Base-by-base conservation (phyloP, 1,284 basidiomycete genomes). In the Xerocomus cyaneibrunnescens region DNA sequence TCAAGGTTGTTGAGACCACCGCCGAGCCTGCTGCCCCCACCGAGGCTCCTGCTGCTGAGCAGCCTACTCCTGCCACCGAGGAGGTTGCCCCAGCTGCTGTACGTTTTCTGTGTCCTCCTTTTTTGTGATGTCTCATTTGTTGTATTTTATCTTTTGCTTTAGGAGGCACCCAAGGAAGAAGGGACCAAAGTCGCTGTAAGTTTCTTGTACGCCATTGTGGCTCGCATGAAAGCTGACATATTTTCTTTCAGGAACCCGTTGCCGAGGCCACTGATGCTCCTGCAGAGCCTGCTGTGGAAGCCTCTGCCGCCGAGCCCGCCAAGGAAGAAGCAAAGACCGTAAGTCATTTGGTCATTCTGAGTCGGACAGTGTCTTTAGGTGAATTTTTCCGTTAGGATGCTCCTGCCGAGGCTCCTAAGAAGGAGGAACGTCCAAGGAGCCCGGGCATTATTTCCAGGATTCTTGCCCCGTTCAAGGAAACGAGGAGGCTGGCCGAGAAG, bases 351-450 rank as follows among this genome's bases (percentile, higher is more conserved):
- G 32, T 37, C 22, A 14, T 45, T 16, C 13, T 12, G 19, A n/a
- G 19, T 22, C 7, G 12, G 17, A 32, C 46, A 16, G 16, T 21
- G 51, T 32, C 31, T 23, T 45, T 40, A 51, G 42, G 4, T 23
- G 49, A 37, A 43, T 2, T 0, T 13, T 17, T 49, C 21, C 27
- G 38, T 23, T 58, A 74, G 76, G 66, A 70, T 42, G 68, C 72
- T 40, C 62, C 77, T 50, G 66, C 73, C 46, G 81, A 82, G 57
- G 62, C 69, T 31, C 21, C 72, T 12, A 84, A 85, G 80, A 86
- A 86, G 74, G 85, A 87, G 58, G 84, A 87, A 17, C 75, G 77
- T 57, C 85, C 87, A 61, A 89, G 86, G 81, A 88, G 86, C 73
- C 88, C 89, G n/a, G 70, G 78, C 47, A 58, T 90, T 55, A 73